Conservation (phyloP, 1,139 yeast species). For the Zygosaccharomyces pseudobailii region DNA sequence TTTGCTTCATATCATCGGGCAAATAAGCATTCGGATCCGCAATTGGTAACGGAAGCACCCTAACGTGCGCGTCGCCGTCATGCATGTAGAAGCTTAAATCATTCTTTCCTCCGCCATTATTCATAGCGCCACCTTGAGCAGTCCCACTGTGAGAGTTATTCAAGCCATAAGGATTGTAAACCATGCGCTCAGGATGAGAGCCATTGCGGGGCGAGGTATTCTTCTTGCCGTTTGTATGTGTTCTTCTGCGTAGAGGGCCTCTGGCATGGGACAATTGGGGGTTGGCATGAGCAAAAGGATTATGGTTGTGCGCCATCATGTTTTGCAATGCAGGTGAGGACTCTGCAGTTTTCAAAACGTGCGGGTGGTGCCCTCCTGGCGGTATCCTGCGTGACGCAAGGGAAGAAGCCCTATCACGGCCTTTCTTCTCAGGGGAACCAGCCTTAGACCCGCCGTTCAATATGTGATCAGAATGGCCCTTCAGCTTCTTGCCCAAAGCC, state of each 20-base stretch:
- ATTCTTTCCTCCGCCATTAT: slow-evolving; percentile 11
- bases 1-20: slow-evolving; percentile 52
- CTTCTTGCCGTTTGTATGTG: background rate
- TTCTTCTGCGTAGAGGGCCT: background rate
- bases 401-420: slow-evolving; percentile 11
- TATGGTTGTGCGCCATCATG: slow-evolving; percentile 26
- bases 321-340: slow-evolving; percentile 23
- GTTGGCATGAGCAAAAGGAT: slow-evolving; percentile 23
- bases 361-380: slow-evolving; percentile 8
- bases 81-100: slow-evolving; percentile 28
- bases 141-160: slow-evolving; percentile 18
- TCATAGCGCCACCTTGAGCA: slow-evolving; percentile 8
- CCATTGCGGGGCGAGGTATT: slow-evolving; percentile 8
- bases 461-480: slow-evolving; percentile 10
- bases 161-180: slow-evolving; percentile 34
- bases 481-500: slow-evolving; percentile 20
- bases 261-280: background rate
- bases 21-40: slow-evolving; percentile 63
- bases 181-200: slow-evolving; percentile 21
- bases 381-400: slow-evolving; percentile 7
- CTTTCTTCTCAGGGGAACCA: slow-evolving; percentile 7
- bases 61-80: slow-evolving; percentile 37
- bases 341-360: slow-evolving; percentile 13
- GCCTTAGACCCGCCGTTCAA: slow-evolving; percentile 8
- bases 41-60: slow-evolving; percentile 58